A percentile compares a stretch with the other conserved stretches of the same genome.
Conservation (phyloP, 352 stramenopile genomes). For the Phytophthora podocarpi region DNA sequence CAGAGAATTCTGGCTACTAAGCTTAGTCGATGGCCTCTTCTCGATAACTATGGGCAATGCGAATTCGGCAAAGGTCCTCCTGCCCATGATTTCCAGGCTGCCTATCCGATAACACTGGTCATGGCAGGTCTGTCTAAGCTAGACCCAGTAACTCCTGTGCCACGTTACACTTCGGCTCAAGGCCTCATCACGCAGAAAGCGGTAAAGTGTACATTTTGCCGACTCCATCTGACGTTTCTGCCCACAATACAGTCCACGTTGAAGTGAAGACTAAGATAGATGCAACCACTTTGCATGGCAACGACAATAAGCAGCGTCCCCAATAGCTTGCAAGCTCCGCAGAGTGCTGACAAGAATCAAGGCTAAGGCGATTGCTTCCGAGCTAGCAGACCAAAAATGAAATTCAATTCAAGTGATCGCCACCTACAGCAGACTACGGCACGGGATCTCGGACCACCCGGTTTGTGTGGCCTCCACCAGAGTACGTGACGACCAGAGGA, state of each 20-base stretch:
- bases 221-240: slow-evolving; percentile 13
- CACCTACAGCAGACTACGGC: neutral
- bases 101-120: slow-evolving; percentile 6
- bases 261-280: slow-evolving; percentile 19
- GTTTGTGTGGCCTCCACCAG: slow-evolving; percentile 14
- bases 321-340: neutral
- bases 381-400: neutral
- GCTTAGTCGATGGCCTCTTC: neutral
- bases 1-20: too few relatives aligned
- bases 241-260: slow-evolving; percentile 11
- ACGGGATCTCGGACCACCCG: slow-evolving; percentile 11
- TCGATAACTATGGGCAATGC: neutral
- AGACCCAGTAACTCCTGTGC: neutral
- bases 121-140: neutral
- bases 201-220: neutral
- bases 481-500: neutral
- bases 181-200: neutral
- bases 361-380: too few relatives aligned
- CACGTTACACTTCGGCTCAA: slow-evolving; percentile 13
- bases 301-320: neutral
- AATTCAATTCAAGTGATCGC: neutral
- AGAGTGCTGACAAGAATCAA: neutral
- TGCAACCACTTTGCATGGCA: too few relatives aligned
- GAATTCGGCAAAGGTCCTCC: neutral
- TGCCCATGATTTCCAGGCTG: neutral